A percentile compares a stretch with the other conserved stretches of the same genome.
phyloP scores from a whole-genome alignment of 2,329 filamentous ascomycete species.

The Acephala macrosclerotiorum region DNA sequence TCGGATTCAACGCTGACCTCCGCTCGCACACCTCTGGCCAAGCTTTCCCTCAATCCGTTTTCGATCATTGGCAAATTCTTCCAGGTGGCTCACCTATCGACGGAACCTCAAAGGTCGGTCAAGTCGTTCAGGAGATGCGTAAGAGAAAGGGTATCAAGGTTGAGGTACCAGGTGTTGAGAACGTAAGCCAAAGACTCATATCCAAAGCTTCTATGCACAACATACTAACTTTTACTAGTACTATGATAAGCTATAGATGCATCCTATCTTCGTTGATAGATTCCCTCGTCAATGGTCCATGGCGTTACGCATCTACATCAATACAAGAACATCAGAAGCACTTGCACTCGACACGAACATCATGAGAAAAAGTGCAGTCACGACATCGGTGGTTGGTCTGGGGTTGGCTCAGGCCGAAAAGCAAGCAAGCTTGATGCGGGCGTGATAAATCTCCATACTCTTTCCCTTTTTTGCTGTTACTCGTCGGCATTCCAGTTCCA shows the following conservation, averaged over 20 bases:
- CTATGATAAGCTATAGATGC: slow-evolving; percentile 95
- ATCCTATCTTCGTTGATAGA: slow-evolving; percentile 42
- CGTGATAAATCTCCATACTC: slow-evolving; percentile 36
- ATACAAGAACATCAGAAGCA: slow-evolving; percentile 35
- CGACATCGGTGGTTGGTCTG: slow-evolving; percentile 32
- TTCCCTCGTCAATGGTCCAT: slow-evolving; percentile 35
- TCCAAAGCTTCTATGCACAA: slow-evolving; percentile 7
- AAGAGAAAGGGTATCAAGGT: slow-evolving; percentile 99
- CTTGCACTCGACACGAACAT: slow-evolving; percentile 30
- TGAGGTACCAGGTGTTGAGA: slow-evolving; percentile 89
- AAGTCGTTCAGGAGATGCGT: slow-evolving; percentile 87
- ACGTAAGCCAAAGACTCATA: slow-evolving; percentile 72
- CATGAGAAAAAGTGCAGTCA: slow-evolving; percentile 39
- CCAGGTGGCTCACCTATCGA: slow-evolving; percentile 94
- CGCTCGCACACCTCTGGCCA: slow-evolving; percentile 93
- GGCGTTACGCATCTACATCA: slow-evolving; percentile 35
- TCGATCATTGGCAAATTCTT: slow-evolving; percentile 98
- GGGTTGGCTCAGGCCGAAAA: slow-evolving; percentile 37
- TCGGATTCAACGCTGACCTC: slow-evolving; percentile 98
- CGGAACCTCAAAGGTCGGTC: slow-evolving; percentile 79
- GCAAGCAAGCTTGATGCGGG: slow-evolving; percentile 37
- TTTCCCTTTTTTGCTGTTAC: slow-evolving; percentile 33
- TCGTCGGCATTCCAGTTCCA: slow-evolving; percentile 37
- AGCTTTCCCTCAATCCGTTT: slow-evolving; percentile 98
- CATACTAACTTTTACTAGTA: slow-evolving; percentile 69